A percentile compares a stretch with the other conserved stretches of the same genome.
These are phyloP conservation scores for Penicillium subrubescens DNA, from an alignment of 495 filamentous ascomycete species.

Conservation along the genomic window DNA sequence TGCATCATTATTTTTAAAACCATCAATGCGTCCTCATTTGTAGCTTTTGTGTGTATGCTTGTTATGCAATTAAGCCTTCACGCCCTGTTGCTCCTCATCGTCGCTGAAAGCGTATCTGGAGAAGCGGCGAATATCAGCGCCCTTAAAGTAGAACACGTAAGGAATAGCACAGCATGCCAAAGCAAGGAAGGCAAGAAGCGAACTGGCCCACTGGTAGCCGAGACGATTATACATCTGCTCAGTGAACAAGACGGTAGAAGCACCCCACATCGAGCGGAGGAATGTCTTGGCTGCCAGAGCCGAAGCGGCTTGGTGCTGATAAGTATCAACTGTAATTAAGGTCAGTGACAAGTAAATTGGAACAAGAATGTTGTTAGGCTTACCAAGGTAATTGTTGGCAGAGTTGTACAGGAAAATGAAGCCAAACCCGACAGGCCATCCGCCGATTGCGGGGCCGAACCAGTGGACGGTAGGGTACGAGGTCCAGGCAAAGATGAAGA, in stretches of 20 bases:
- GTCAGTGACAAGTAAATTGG: conserved; percentile 15
- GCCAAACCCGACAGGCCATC: conserved; percentile 78
- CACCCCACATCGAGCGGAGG: conserved; percentile 79
- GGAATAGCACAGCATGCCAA: conserved; percentile 76
- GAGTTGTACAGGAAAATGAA: conserved; percentile 87
- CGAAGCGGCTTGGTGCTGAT: conserved; percentile 82
- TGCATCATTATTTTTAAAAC: neutral
- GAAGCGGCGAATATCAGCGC: conserved; percentile 62
- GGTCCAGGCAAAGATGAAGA: conserved; percentile 87
- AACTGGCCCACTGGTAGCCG: conserved; percentile 74
- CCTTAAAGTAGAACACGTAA: conserved; percentile 74
- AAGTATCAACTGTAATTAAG: conserved; percentile 64
- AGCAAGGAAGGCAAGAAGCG: conserved; percentile 69
- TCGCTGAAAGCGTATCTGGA: conserved; percentile 68
- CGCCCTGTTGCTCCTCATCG: conserved; percentile 44
- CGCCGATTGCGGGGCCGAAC: conserved; percentile 72
- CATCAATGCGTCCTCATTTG: neutral
- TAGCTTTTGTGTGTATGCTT: neutral
- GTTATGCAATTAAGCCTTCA: conserved; percentile 25
- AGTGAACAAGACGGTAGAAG: conserved; percentile 73
- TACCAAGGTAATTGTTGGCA: conserved; percentile 75
- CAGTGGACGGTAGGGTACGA: conserved; percentile 66
- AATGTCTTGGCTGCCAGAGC: conserved; percentile 85
- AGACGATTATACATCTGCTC: conserved; percentile 76
- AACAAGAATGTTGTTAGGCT: conserved; percentile 3